Percentiles rank a stretch among this genome's conserved stretches.
Evolutionary conservation across 345 rosid species (phyloP).

Genomic region (Melastoma malabathricum): DNA sequence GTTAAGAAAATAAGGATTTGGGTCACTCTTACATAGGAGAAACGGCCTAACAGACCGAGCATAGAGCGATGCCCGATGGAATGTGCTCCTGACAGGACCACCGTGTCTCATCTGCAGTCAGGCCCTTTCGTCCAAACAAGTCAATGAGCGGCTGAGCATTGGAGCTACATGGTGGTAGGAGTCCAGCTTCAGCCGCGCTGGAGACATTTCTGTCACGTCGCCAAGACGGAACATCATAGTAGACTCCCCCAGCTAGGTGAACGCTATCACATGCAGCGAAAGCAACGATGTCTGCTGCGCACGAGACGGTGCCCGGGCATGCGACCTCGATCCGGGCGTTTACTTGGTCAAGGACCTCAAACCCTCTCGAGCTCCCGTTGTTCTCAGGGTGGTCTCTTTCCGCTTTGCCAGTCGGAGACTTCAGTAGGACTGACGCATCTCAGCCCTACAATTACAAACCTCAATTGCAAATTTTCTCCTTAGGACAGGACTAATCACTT

Average conservation of each 20-base stretch:
- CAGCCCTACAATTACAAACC: constrained; percentile 17
- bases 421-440: constrained; percentile 31
- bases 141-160: constrained; percentile 14
- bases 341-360: constrained; percentile 33
- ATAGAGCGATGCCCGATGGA: constrained; percentile 31
- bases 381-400: constrained; percentile 27
- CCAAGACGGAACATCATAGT: constrained; percentile 24
- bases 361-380: constrained; percentile 27
- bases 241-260: constrained; percentile 10
- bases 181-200: constrained; percentile 4
- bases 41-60: constrained; percentile 23
- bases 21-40: constrained; percentile 17
- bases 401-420: constrained; percentile 11
- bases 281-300: constrained; percentile 37
- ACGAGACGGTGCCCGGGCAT: constrained; percentile 29
- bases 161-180: constrained; percentile 19
- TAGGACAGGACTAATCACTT: background rate
- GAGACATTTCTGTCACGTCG: constrained; percentile 34
- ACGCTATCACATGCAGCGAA: constrained; percentile 34
- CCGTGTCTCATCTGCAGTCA: constrained; percentile 30
- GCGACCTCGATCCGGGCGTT: constrained; percentile 21
- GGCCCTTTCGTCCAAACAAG: constrained; percentile 22
- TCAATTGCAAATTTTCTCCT: background rate
- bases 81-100: constrained; percentile 40
- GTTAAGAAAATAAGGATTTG: constrained; percentile 21